Percentiles rank a stretch among this genome's conserved stretches.
phyloP scores from a whole-genome alignment of 1,284 basidiomycete species.

The Phylloboletellus chloephorus region DNA sequence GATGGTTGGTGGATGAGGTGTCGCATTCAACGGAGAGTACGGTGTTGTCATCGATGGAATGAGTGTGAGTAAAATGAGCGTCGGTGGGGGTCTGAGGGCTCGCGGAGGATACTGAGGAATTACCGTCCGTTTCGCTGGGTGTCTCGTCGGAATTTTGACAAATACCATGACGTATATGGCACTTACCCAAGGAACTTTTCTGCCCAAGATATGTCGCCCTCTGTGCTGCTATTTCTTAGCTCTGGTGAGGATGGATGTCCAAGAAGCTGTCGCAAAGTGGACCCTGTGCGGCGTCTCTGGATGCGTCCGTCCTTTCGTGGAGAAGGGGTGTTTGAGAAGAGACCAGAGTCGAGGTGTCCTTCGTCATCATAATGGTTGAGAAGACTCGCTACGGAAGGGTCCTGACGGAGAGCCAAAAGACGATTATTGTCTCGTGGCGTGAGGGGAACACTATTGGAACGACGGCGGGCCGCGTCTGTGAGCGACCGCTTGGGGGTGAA shows the following conservation, averaged over 20 bases:
- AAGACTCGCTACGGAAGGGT: constrained; percentile 70
- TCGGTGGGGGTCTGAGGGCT: constrained; percentile 42
- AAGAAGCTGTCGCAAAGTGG: constrained; percentile 65
- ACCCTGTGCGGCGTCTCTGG: constrained; percentile 56
- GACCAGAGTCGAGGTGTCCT: constrained; percentile 52
- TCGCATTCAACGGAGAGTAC: constrained; percentile 44
- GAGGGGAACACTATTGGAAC: constrained; percentile 31
- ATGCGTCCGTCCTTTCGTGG: constrained; percentile 39
- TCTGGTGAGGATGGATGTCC: constrained; percentile 44
- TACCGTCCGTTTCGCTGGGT: constrained; percentile 43
- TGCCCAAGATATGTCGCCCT: constrained; percentile 77
- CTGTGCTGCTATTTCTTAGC: constrained; percentile 32
- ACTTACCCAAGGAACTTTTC: constrained; percentile 64
- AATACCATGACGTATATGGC: background rate
- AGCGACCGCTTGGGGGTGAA: constrained; percentile 24
- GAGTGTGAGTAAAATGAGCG: constrained; percentile 30
- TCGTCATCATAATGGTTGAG: constrained; percentile 67
- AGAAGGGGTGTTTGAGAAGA: constrained; percentile 59
- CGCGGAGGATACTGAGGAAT: constrained; percentile 45
- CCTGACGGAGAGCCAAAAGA: constrained; percentile 56
- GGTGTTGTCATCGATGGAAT: constrained; percentile 32
- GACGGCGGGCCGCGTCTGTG: constrained; percentile 27
- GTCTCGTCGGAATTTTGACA: constrained; percentile 3
- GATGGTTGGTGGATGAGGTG: constrained; percentile 40
- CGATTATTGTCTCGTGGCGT: constrained; percentile 48